Conservation (phyloP, 2,329 filamentous ascomycete species). For the Myotisia sp. region DNA sequence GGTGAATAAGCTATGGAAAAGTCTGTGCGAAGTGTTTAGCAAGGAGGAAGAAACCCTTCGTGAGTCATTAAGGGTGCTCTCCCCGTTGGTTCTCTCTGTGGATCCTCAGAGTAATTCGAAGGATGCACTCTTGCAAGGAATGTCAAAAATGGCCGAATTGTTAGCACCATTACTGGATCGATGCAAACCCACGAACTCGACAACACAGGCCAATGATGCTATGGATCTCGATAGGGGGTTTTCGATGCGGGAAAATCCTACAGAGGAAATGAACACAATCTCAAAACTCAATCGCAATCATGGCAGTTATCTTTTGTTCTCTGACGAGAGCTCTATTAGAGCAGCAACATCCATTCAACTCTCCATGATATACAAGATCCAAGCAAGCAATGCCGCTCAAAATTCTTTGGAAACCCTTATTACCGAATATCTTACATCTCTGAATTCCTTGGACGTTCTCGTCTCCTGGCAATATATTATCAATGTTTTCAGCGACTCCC, state of each 20-base stretch:
- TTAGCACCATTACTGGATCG: conserved; percentile 21
- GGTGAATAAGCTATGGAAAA: conserved; percentile 21
- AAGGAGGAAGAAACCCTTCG: conserved; percentile 17
- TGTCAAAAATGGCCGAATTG: conserved; percentile 18
- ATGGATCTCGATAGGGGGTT: conserved; percentile 34
- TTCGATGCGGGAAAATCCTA: conserved; percentile 15
- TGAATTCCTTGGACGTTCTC: conserved; percentile 27
- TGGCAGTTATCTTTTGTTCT: conserved; percentile 15
- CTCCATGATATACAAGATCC: conserved; percentile 18
- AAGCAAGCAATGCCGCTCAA: conserved; percentile 6
- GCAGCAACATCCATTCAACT: conserved; percentile 24
- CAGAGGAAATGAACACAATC: conserved; percentile 15
- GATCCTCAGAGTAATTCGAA: conserved; percentile 12
- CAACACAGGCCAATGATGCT: conserved; percentile 14
- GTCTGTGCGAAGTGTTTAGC: conserved; percentile 22
- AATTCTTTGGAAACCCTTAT: conserved; percentile 10
- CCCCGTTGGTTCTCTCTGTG: conserved; percentile 20
- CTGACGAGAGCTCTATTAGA: conserved; percentile 24
- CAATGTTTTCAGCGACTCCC: conserved; percentile 14
- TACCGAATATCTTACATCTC: conserved; percentile 24
- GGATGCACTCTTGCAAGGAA: conserved; percentile 14
- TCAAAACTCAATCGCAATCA: conserved; percentile 22
- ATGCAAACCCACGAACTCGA: conserved; percentile 11
- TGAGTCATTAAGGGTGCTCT: conserved; percentile 21
- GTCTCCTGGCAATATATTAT: conserved; percentile 22